Percentiles rank a stretch among this genome's conserved stretches.
These are phyloP conservation scores for Cladosporium oxysporum DNA, from an alignment of 2,329 filamentous ascomycete species.

Conservation along the genomic window DNA sequence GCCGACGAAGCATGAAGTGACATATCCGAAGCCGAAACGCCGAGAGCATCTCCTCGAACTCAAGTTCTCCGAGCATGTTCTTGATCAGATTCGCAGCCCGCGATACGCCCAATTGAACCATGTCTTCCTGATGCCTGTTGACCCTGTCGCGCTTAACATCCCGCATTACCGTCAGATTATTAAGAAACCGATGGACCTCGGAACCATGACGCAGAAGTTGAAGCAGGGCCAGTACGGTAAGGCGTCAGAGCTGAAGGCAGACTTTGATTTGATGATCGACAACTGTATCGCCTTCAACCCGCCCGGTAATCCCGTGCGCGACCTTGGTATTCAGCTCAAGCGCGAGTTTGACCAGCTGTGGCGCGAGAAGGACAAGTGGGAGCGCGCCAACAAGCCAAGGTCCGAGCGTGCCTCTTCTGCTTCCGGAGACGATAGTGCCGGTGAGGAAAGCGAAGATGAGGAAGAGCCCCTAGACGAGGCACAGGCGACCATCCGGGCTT, in stretches of 20 bases:
- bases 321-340: slow-evolving; percentile 71
- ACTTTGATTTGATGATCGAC: slow-evolving; percentile 77
- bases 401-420: slow-evolving; percentile 66
- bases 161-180: slow-evolving; percentile 91
- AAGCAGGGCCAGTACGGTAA: slow-evolving; percentile 76
- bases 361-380: slow-evolving; percentile 76
- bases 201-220: slow-evolving; percentile 77
- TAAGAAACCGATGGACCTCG: slow-evolving; percentile 95
- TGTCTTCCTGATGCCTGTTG: slow-evolving; percentile 81
- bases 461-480: slow-evolving; percentile 42
- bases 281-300: slow-evolving; percentile 95
- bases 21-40: slow-evolving; percentile 85
- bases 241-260: slow-evolving; percentile 81
- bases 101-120: slow-evolving; percentile 69
- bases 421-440: slow-evolving; percentile 69
- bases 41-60: slow-evolving; percentile 88
- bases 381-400: slow-evolving; percentile 70
- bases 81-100: slow-evolving; percentile 74
- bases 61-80: slow-evolving; percentile 81
- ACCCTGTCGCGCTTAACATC: slow-evolving; percentile 90
- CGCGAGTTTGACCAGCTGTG: slow-evolving; percentile 74
- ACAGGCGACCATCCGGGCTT: slow-evolving; percentile 62
- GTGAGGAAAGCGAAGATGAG: slow-evolving; percentile 61
- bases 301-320: slow-evolving; percentile 71
- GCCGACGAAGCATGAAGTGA: slow-evolving; percentile 86